Percentiles rank a stretch among this genome's conserved stretches.
Evolutionary conservation across 129 eudicot species (phyloP).

Genomic region (Lactuca sativa): DNA sequence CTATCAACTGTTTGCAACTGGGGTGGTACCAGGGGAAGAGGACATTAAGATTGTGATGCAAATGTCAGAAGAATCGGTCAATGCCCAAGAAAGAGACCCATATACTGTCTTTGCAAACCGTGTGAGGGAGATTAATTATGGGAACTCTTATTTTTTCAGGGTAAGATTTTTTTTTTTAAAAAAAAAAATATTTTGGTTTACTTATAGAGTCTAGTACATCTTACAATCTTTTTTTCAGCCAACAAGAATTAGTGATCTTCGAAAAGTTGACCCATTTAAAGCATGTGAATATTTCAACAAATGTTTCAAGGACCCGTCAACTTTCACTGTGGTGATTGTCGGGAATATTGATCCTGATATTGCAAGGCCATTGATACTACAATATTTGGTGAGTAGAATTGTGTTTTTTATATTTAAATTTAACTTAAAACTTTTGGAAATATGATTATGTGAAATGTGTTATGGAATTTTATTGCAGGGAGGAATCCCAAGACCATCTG

Average conservation of each 20-base stretch:
- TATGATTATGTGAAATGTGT: conserved; percentile 6
- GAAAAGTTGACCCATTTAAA: conserved; percentile 69
- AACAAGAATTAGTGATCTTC: conserved; percentile 57
- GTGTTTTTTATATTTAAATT: conserved; percentile 4
- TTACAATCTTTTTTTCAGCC: conserved; percentile 52
- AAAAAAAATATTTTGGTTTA: conserved; percentile 1
- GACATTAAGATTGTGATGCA: conserved; percentile 86
- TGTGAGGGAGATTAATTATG: conserved; percentile 88
- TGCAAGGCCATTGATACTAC: conserved; percentile 81
- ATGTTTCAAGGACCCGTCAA: conserved; percentile 91
- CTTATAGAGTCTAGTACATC: background rate
- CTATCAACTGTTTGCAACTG: conserved; percentile 81
- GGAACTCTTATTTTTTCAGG: conserved; percentile 84
- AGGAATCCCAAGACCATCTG: conserved; percentile 77
- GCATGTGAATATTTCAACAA: conserved; percentile 83
- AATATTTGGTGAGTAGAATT: conserved; percentile 66
- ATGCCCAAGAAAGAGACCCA: conserved; percentile 97
- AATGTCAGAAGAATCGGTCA: conserved; percentile 90
- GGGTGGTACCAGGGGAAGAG: conserved; percentile 78
- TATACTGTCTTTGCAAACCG: conserved; percentile 87
- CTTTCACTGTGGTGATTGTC: conserved; percentile 85
- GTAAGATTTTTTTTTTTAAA: conserved; percentile 40
- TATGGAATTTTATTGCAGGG: conserved; percentile 53
- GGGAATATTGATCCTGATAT: conserved; percentile 87
- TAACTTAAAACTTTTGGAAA: background rate